Percentiles rank a stretch among this genome's conserved stretches.
phyloP scores from a whole-genome alignment of 2,329 filamentous ascomycete species.

The Verticillium nubilum region DNA sequence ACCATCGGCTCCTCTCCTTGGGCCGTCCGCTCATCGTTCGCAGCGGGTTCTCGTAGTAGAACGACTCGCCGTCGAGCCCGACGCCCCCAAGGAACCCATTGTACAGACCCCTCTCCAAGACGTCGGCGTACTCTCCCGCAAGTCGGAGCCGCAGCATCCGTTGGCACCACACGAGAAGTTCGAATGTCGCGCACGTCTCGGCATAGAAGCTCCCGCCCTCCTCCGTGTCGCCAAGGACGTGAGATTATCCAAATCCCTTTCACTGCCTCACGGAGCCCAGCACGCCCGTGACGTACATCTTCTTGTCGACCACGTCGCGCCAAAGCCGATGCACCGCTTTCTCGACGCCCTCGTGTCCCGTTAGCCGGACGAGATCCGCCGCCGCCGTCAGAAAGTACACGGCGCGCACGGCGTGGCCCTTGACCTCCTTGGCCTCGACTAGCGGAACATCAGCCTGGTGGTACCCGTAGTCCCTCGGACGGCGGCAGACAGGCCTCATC shows the following conservation, averaged over 20 bases:
- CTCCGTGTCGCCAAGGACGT: slow-evolving; percentile 1
- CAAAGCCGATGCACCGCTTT: slow-evolving; percentile 42
- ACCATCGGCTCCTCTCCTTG: slow-evolving; percentile 3
- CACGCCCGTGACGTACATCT: slow-evolving; percentile 58
- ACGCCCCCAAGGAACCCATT: slow-evolving; percentile 4
- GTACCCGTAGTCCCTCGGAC: slow-evolving; percentile 35
- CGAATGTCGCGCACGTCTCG: slow-evolving; percentile 5
- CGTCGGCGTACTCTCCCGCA: not conserved
- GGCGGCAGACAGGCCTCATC: slow-evolving; percentile 33
- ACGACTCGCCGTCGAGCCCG: slow-evolving; percentile 2
- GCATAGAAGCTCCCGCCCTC: slow-evolving; percentile 3
- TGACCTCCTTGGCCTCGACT: slow-evolving; percentile 43
- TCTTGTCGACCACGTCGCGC: slow-evolving; percentile 54
- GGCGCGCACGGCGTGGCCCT: slow-evolving; percentile 54
- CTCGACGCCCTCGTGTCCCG: slow-evolving; percentile 22
- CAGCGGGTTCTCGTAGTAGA: slow-evolving; percentile 5
- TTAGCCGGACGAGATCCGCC: slow-evolving; percentile 40
- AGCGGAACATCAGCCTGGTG: slow-evolving; percentile 52
- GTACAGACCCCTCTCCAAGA: slow-evolving; percentile 2
- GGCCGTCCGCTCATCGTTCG: slow-evolving; percentile 1
- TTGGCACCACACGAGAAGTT: slow-evolving; percentile 2
- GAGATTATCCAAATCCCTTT: not conserved
- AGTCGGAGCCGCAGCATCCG: slow-evolving; percentile 1
- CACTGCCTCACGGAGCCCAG: slow-evolving; percentile 37
- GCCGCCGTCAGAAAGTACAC: slow-evolving; percentile 55